These are phyloP conservation scores for Polytolypa hystricis DNA, from an alignment of 2,329 filamentous ascomycete genomes.

Conservation along the genomic window DNA sequence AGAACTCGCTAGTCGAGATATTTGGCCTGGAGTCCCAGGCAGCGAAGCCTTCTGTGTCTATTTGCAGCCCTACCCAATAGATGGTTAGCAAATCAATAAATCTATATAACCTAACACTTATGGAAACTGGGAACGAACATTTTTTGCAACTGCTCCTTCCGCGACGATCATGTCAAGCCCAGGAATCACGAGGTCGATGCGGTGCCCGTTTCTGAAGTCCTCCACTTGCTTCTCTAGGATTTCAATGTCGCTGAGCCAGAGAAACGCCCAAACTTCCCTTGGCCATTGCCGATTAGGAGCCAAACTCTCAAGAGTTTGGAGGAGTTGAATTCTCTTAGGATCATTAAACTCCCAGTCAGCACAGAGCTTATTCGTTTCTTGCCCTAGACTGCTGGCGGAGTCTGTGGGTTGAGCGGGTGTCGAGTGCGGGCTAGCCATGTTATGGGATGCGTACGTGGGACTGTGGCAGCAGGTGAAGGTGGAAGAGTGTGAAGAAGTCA, in stretches of 20 bases:
- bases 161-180: no score
- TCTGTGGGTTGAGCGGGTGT: background rate
- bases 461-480: no score
- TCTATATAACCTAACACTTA: background rate
- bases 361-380: background rate
- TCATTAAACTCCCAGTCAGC: background rate
- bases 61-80: background rate
- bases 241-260: conserved; percentile 1
- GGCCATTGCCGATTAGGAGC: background rate
- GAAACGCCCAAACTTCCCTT: background rate
- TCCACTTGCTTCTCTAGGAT: background rate
- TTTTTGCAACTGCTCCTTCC: no score
- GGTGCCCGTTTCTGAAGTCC: no score
- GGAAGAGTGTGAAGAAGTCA: no score
- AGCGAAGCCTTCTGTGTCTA: background rate
- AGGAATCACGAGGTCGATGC: no score
- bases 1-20: background rate
- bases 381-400: background rate
- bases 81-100: background rate
- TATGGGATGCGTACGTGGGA: background rate
- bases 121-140: conserved; percentile 1
- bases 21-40: background rate
- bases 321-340: background rate
- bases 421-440: background rate
- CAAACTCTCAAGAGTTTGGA: background rate